Evolutionary conservation across 805 yeast genomes (phyloP), one percentile per base, ranked within the genome.

Genomic region (Phaffomyces opuntiae): DNA sequence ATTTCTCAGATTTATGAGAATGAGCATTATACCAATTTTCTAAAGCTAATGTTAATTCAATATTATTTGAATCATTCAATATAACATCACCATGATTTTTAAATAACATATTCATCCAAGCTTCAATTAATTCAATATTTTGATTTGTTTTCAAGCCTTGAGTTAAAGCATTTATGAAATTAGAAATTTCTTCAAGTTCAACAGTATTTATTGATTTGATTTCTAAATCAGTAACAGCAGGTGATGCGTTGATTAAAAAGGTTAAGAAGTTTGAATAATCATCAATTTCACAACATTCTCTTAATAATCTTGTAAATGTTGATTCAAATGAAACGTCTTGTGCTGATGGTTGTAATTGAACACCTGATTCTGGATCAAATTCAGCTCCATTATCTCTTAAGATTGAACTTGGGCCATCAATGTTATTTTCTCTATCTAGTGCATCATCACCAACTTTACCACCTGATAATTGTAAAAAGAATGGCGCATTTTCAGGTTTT

Each of bases 201-300:
- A 73, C 67, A 2, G 83, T 62, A 53, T 80, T 75, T 51, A 93
- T 63, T 3, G 96, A 83, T 56, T 95, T 80, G 47, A 93, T 80
- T 63, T 93, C 99, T 47, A 93, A 64, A 61, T 93, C 98, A 25
- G 88, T 73, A 3, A 76, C 65, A 2, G 96, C 73, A 5, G 97
- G 96, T 0, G 96, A 73, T 34, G 87, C 73, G 3, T 61, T 58
- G 9, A 80, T 68, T 31, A 93, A 61, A 55, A 69, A 75, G 1
- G 61, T 57, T 48, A 88, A 69, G 58, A 91, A 83, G 14, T 57
- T 66, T 1, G 62, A 47, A 54, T 66, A 81, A 46, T 80, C 73
- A 0, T 49, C 51, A 0, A 49, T 24, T 27, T 64, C 65, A 7
- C 69, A 52, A 5, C 80, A 77, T 53, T 73, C 75, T 57, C 91